These are phyloP conservation scores for Pseudogymnoascus sp. DNA, from an alignment of 2,329 filamentous ascomycete genomes.

Conservation along the genomic window DNA sequence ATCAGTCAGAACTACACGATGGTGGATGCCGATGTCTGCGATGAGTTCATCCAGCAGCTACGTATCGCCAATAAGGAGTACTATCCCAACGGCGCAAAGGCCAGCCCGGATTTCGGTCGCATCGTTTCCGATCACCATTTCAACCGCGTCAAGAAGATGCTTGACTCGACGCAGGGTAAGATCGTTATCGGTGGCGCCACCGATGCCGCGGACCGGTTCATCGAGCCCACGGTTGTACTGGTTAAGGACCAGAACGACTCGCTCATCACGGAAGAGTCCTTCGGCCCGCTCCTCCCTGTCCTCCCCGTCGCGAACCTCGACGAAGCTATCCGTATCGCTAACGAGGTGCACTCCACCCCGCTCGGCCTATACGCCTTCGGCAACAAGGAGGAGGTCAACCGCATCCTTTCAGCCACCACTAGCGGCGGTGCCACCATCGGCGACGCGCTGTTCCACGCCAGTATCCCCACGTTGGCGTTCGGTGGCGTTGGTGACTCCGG, in stretches of 20 bases:
- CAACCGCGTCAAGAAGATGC: conserved; percentile 76
- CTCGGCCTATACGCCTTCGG: conserved; percentile 82
- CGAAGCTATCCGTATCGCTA: conserved; percentile 74
- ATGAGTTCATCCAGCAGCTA: conserved; percentile 65
- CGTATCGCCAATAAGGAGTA: conserved; percentile 65
- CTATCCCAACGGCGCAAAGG: conserved; percentile 73
- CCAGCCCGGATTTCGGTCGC: conserved; percentile 68
- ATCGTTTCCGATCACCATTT: conserved; percentile 79
- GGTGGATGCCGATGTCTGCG: conserved; percentile 65
- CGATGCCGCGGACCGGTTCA: conserved; percentile 73
- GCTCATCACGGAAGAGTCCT: conserved; percentile 76
- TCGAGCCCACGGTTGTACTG: conserved; percentile 88
- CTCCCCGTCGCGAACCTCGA: conserved; percentile 72
- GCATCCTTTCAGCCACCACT: conserved; percentile 53
- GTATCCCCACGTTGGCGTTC: conserved; percentile 65
- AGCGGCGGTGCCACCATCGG: conserved; percentile 62
- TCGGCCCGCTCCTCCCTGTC: conserved; percentile 86
- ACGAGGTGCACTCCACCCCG: conserved; percentile 73
- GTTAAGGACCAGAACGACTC: conserved; percentile 68
- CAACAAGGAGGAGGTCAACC: conserved; percentile 63
- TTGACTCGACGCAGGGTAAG: conserved; percentile 75
- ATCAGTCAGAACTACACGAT: conserved; percentile 89
- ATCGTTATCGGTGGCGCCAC: conserved; percentile 80
- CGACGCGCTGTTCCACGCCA: conserved; percentile 62
- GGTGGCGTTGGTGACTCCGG: conserved; percentile 78